Evolutionary conservation across 23 red algal genomes (phyloP).

Genomic region (Gracilaria domingensis): DNA sequence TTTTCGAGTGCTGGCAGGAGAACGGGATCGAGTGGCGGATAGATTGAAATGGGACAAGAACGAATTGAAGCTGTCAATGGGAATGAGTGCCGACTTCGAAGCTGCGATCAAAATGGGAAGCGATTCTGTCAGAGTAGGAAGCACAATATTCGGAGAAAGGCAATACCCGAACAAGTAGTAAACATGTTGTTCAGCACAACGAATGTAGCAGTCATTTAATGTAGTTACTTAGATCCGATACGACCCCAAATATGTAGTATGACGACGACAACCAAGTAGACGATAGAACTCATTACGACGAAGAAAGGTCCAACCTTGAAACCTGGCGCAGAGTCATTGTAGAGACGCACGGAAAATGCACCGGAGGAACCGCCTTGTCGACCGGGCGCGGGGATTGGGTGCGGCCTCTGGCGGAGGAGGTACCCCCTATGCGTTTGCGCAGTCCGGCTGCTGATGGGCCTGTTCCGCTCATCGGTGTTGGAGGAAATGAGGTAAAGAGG

Average conservation of each 20-base stretch:
- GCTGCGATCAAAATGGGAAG: conserved; percentile 84
- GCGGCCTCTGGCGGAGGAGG: conserved; percentile 14
- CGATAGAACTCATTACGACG: conserved; percentile 81
- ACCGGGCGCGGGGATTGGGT: conserved; percentile 41
- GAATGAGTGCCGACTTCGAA: conserved; percentile 97
- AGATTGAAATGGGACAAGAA: conserved; percentile 3
- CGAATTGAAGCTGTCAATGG: conserved; percentile 89
- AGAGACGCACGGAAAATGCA: conserved; percentile 81
- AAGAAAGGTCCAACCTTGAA: conserved; percentile 86
- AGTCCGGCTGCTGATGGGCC: conserved; percentile 61
- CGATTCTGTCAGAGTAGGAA: conserved; percentile 89
- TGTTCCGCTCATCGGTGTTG: conserved; percentile 39
- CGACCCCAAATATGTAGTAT: conserved; percentile 82
- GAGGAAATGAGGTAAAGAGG: background rate
- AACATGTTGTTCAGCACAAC: background rate
- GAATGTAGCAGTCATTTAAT: background rate
- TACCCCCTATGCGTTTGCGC: conserved; percentile 42
- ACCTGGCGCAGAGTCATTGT: conserved; percentile 87
- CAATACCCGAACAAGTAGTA: conserved; percentile 51
- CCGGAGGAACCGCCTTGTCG: conserved; percentile 55
- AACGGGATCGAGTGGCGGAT: conserved; percentile 57
- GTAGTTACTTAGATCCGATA: conserved; percentile 59
- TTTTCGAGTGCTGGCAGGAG: conserved; percentile 60
- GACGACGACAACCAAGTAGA: conserved; percentile 87
- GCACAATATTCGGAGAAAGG: conserved; percentile 92